Conservation (phyloP, 2,329 filamentous ascomycete species). For the Trichoderma hamatum region DNA sequence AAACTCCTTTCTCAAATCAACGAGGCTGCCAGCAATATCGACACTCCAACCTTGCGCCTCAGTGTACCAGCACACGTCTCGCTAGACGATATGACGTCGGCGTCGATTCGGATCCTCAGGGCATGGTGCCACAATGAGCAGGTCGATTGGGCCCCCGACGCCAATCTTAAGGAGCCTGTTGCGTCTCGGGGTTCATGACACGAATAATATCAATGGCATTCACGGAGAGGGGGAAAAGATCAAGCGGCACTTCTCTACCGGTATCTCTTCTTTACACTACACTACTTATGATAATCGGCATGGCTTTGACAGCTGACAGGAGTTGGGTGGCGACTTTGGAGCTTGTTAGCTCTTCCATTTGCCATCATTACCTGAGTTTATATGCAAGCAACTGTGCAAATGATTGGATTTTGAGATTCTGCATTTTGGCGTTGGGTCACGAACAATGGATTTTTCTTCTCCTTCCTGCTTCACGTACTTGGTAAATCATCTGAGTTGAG, state of each 20-base stretch:
- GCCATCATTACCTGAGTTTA: background rate
- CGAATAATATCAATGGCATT: background rate
- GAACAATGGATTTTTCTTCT: slow-evolving; percentile 3
- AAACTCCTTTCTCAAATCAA: slow-evolving; percentile 27
- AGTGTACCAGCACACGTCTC: slow-evolving; percentile 47
- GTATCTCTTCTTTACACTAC: background rate
- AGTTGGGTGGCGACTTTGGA: background rate
- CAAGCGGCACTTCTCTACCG: no score
- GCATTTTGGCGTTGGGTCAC: slow-evolving; percentile 24
- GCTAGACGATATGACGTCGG: slow-evolving; percentile 48
- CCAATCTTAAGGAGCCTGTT: slow-evolving; percentile 36
- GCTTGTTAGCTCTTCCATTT: background rate
- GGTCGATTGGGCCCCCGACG: slow-evolving; percentile 51
- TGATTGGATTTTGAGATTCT: slow-evolving; percentile 3
- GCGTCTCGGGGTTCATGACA: background rate
- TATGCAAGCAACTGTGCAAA: slow-evolving; percentile 7
- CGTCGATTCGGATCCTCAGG: slow-evolving; percentile 45
- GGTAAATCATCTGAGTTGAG: background rate
- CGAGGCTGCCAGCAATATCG: slow-evolving; percentile 24
- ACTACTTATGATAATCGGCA: background rate
- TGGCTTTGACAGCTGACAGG: background rate
- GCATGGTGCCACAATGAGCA: slow-evolving; percentile 50
- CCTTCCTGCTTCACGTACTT: background rate
- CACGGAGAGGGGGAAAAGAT: background rate
- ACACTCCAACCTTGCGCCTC: slow-evolving; percentile 34